A percentile compares a stretch with the other conserved stretches of the same genome.
Evolutionary conservation across 192 early-diverging fungal genomes (phyloP).

Genomic region (Radiomyces spectabilis): DNA sequence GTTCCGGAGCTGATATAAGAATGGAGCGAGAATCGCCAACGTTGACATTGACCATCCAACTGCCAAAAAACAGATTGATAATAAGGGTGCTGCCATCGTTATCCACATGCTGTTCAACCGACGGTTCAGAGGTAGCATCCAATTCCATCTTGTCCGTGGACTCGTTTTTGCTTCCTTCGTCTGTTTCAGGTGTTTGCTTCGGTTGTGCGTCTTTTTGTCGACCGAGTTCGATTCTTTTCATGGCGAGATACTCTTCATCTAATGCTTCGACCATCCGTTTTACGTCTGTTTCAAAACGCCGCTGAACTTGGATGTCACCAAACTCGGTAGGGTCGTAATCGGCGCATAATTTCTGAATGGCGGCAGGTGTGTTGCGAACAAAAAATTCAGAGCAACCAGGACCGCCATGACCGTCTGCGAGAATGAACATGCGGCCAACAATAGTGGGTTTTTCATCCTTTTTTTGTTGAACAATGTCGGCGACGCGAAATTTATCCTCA

Average conservation of each 20-base stretch:
- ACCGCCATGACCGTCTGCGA: constrained; percentile 55
- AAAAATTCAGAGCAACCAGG: constrained; percentile 46
- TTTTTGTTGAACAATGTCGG: constrained; percentile 18
- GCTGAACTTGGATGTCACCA: constrained; percentile 25
- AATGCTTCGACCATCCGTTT: constrained; percentile 34
- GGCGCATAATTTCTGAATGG: constrained; percentile 37
- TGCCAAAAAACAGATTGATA: constrained; percentile 46
- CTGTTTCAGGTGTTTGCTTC: background rate
- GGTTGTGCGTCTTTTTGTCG: background rate
- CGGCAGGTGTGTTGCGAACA: constrained; percentile 33
- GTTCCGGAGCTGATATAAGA: constrained; percentile 30
- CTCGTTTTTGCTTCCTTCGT: background rate
- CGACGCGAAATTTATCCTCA: constrained; percentile 45
- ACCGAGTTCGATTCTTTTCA: constrained; percentile 41
- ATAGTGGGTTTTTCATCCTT: constrained; percentile 1
- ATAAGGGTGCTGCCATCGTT: constrained; percentile 52
- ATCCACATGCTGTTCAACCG: constrained; percentile 4
- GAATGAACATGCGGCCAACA: constrained; percentile 39
- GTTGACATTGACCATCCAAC: constrained; percentile 49
- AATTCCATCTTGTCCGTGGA: background rate
- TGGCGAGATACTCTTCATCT: constrained; percentile 42
- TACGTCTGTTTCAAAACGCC: constrained; percentile 33
- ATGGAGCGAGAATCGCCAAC: constrained; percentile 51
- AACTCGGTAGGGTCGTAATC: constrained; percentile 28
- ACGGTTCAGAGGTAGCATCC: background rate